Base-by-base conservation (phyloP, 1,284 basidiomycete species). In the Sporisorium scitamineum region DNA sequence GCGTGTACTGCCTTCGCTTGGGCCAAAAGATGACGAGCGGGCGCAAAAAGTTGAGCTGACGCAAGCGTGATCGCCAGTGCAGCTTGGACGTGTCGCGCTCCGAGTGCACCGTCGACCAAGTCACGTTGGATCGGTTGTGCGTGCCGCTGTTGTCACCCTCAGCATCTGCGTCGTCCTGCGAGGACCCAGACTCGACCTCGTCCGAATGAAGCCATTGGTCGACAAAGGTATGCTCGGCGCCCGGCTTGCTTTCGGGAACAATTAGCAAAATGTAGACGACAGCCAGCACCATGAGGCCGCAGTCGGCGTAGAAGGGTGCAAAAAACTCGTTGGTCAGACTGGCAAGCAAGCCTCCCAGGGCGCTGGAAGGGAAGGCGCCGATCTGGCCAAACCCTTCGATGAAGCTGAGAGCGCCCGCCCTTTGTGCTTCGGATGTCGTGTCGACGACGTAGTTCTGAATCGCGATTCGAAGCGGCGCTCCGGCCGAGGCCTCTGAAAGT, bases 391-490 rank as follows among this genome's bases (percentile, higher is more conserved):
- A 77, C 11, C 80, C 80, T 48, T 82, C 80, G 68, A 81, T 77
- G 68, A 82, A 81, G 70, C 77, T 74, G 22, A 82, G 72, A 2
- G 76, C 76, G 3, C 73, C 73, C 1, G 79, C 79, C 26, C 80
- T 60, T 26, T 79, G 71, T 10, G 77, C 55, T 42, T 81, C 79
- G 4, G 70, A 65, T 10, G 78, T 80, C 3, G 78, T 80, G 65
- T 83, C 81, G n/a, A 83, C 80, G 34, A 83, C 79, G 44, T 81
- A 83, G 42, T 81, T 80, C 53, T 83, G 81, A 13, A 81, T 66
- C n/a, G 79, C 78, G 22, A 81, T 76, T 3, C 76, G 68, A 18
- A 81, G 71, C 4, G 79, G 80, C 8, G 76, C 78, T 9, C 80
- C 81, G 26, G 78, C 76, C 29, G 78, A 78, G 7, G 78, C 79